Evolutionary conservation across 2,329 filamentous ascomycete species (phyloP).

Genomic region (Tolypocladium ovalisporum): DNA sequence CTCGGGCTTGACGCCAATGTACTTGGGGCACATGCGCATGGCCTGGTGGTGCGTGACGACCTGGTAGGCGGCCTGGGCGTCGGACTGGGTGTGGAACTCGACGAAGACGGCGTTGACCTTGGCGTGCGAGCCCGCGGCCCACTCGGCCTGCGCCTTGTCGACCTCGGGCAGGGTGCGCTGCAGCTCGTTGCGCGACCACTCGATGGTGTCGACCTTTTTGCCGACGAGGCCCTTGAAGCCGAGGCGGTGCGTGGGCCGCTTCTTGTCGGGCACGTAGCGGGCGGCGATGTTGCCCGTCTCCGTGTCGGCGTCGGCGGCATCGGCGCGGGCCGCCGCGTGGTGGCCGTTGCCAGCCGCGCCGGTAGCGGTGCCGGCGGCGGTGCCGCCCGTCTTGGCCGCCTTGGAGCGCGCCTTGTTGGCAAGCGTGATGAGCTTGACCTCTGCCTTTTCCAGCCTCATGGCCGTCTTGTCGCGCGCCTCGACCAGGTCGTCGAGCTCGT

Average conservation of each 20-base stretch:
- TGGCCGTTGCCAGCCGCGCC: conserved; percentile 1
- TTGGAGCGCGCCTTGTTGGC: conserved; percentile 27
- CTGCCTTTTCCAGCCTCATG: conserved; percentile 70
- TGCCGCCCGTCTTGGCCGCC: conserved; percentile 19
- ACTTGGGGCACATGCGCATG: conserved; percentile 74
- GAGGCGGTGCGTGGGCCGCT: conserved; percentile 59
- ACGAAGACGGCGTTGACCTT: conserved; percentile 75
- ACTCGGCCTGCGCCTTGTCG: conserved; percentile 50
- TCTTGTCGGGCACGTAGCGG: conserved; percentile 54
- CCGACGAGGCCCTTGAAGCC: conserved; percentile 55
- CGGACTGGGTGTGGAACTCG: conserved; percentile 72
- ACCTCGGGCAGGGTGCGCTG: conserved; percentile 51
- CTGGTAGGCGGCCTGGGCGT: conserved; percentile 79
- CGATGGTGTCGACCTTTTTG: conserved; percentile 68
- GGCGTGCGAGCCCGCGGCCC: conserved; percentile 52
- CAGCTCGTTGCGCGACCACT: conserved; percentile 58
- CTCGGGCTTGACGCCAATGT: conserved; percentile 66
- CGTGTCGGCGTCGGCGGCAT: conserved; percentile 29
- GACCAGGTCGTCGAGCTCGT: conserved; percentile 66
- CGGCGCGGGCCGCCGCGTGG: conserved; percentile 15
- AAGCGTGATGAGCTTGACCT: conserved; percentile 68
- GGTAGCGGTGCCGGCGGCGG: conserved; percentile 6
- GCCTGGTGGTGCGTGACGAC: conserved; percentile 70
- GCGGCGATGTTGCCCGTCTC: conserved; percentile 56
- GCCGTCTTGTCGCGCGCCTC: conserved; percentile 64